These are phyloP conservation scores for Fusarium stilboides DNA, from an alignment of 2,329 filamentous ascomycete genomes.

Conservation along the genomic window DNA sequence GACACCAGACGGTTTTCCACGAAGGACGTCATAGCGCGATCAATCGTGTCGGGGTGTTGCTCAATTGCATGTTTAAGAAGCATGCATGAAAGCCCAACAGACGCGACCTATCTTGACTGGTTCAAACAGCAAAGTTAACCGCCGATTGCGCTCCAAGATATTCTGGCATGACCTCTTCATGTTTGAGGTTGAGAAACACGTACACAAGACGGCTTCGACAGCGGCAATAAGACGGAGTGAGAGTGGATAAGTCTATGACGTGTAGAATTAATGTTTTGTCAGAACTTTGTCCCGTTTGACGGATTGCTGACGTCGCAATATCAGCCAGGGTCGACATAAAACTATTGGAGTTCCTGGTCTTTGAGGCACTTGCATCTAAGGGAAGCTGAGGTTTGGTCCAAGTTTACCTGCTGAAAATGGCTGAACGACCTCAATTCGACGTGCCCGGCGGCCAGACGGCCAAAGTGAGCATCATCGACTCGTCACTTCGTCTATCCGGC, in stretches of 20 bases:
- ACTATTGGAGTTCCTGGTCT: too few relatives aligned
- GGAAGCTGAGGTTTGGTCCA: background rate
- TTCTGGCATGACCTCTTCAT: too few relatives aligned
- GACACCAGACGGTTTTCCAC: too few relatives aligned
- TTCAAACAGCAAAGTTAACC: too few relatives aligned
- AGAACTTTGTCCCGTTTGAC: background rate
- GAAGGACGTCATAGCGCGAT: too few relatives aligned
- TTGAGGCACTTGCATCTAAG: background rate
- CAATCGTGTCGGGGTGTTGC: too few relatives aligned
- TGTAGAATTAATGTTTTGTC: background rate
- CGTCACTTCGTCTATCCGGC: constrained; percentile 5
- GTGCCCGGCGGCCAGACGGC: constrained; percentile 8
- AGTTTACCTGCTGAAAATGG: background rate
- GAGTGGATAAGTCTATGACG: background rate
- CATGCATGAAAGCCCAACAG: too few relatives aligned
- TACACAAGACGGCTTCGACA: too few relatives aligned
- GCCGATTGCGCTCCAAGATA: too few relatives aligned
- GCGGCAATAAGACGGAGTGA: background rate
- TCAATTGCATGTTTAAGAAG: too few relatives aligned
- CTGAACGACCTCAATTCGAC: constrained; percentile 9
- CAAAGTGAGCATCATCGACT: constrained; percentile 32
- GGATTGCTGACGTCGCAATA: background rate
- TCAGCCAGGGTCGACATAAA: background rate
- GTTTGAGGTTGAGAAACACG: background rate
- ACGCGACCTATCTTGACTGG: too few relatives aligned